These are phyloP conservation scores for Castanospermum australe DNA, from an alignment of 306 rosid species.

Conservation along the genomic window DNA sequence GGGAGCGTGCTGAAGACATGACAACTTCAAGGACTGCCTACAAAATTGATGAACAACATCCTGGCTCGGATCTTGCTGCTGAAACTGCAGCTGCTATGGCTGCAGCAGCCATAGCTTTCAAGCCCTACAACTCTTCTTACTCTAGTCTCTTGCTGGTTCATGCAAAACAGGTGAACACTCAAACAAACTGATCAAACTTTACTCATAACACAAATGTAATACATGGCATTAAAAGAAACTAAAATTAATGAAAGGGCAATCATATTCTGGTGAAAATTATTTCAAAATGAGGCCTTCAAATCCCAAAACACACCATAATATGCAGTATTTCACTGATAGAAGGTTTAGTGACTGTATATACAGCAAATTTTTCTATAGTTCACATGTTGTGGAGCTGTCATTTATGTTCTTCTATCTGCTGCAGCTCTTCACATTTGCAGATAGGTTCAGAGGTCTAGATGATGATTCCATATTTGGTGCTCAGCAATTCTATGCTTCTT, in stretches of 20 bases:
- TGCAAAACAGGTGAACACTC: constrained; percentile 62
- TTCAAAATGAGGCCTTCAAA: not conserved
- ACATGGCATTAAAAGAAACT: not conserved
- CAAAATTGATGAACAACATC: constrained; percentile 72
- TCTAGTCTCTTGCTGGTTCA: constrained; percentile 64
- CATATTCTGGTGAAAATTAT: not conserved
- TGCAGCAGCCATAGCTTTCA: constrained; percentile 82
- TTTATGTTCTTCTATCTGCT: not conserved
- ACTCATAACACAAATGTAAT: not conserved
- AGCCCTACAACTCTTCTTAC: constrained; percentile 80
- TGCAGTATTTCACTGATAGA: not conserved
- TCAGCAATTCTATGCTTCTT: constrained; percentile 64
- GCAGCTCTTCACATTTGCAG: constrained; percentile 88
- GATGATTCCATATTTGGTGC: constrained; percentile 59
- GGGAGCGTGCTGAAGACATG: constrained; percentile 96
- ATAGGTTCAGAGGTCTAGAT: constrained; percentile 70
- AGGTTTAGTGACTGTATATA: not conserved
- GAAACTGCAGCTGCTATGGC: constrained; percentile 95
- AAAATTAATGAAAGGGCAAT: not conserved
- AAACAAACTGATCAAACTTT: not conserved
- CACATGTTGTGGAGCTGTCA: not conserved
- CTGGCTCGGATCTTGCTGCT: constrained; percentile 88
- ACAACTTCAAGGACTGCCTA: constrained; percentile 70
- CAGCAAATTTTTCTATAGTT: not conserved
- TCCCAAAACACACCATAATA: not conserved